These are phyloP conservation scores for Hypoxylon sp. DNA, from an alignment of 2,329 filamentous ascomycete genomes.

Conservation along the genomic window DNA sequence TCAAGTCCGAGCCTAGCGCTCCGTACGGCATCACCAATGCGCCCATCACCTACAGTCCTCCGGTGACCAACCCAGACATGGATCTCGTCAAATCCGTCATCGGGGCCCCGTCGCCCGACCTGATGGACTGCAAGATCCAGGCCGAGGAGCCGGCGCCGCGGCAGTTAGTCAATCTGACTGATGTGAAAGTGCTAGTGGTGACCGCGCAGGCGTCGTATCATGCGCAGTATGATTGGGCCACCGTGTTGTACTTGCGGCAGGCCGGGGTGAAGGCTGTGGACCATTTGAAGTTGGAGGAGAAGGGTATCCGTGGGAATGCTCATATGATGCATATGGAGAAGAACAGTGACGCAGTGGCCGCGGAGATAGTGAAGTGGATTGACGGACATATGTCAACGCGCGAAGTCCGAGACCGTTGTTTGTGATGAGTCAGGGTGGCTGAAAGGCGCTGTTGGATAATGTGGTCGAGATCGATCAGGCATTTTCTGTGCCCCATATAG, in stretches of 20 bases:
- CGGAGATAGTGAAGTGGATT: constrained; percentile 45
- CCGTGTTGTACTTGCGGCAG: constrained; percentile 59
- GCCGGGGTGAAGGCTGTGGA: constrained; percentile 56
- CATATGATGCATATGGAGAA: constrained; percentile 66
- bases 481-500: no score
- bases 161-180: constrained; percentile 56
- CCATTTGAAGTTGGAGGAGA: constrained; percentile 57
- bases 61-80: constrained; percentile 55
- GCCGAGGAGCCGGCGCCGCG: constrained; percentile 52
- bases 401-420: no score
- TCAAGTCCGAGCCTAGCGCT: constrained; percentile 55
- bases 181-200: constrained; percentile 57
- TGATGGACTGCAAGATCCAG: constrained; percentile 56
- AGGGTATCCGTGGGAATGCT: constrained; percentile 61
- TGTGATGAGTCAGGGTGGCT: no score
- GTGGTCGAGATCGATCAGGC: no score
- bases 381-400: neutral
- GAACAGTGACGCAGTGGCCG: constrained; percentile 61
- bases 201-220: constrained; percentile 63
- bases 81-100: constrained; percentile 56
- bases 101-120: constrained; percentile 43
- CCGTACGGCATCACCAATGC: constrained; percentile 65
- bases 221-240: constrained; percentile 62
- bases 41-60: constrained; percentile 64
- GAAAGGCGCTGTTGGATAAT: no score